Evolutionary conservation across 257 asterid genomes (phyloP).

Genomic region (Sherardia arvensis): DNA sequence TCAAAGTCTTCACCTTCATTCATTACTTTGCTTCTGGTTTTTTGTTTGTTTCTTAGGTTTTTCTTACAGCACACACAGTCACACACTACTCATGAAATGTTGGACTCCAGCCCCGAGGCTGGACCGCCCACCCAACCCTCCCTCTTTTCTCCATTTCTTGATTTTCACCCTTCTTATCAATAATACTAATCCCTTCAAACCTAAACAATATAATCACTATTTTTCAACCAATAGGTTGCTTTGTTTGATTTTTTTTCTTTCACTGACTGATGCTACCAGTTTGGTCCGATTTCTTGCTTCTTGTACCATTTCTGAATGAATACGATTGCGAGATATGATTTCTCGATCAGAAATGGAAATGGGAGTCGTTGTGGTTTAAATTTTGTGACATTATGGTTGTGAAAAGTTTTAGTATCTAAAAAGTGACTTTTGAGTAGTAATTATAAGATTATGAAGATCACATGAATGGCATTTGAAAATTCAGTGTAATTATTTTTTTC

Average conservation of each 20-base stretch:
- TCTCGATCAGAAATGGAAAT: too few relatives aligned
- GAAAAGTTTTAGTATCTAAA: background rate
- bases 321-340: background rate
- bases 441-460: background rate
- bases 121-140: slow-evolving; percentile 19
- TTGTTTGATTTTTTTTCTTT: too few relatives aligned
- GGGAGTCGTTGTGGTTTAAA: too few relatives aligned
- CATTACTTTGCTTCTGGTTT: slow-evolving; percentile 14
- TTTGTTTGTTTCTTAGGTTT: slow-evolving; percentile 16
- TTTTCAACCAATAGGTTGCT: background rate
- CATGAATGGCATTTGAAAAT: background rate
- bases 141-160: background rate
- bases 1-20: slow-evolving; percentile 21
- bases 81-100: slow-evolving; percentile 13
- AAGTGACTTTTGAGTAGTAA: background rate
- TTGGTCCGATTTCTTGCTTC: background rate
- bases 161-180: background rate
- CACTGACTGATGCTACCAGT: too few relatives aligned
- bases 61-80: background rate
- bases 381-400: background rate
- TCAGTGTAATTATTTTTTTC: too few relatives aligned
- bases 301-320: background rate
- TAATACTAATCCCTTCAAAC: slow-evolving; percentile 1
- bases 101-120: slow-evolving; percentile 16
- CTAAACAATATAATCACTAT: background rate